Base-by-base conservation (phyloP, 1,284 basidiomycete genomes). In the Rhodofomes roseus region DNA sequence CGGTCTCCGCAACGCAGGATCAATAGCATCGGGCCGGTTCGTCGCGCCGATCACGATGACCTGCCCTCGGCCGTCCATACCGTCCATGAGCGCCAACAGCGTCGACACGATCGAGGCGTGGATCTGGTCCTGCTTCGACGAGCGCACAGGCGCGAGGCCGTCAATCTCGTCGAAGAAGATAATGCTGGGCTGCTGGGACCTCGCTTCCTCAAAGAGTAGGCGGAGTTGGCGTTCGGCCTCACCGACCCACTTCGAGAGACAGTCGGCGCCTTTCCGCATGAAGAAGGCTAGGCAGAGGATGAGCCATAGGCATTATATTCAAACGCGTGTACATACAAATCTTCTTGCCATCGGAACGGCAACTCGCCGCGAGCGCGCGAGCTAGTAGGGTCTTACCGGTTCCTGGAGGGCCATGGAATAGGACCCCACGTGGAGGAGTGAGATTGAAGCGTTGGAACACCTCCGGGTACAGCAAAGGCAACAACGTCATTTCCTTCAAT, bases 121-220 rank as follows among this genome's bases (percentile, higher is more conserved):
- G 58, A 99, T 98, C 75, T 99, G 97, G 72, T 99, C 97, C 71
- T 99, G 97, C 73, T 98, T 98, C 53, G 93, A 95, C 51, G 95
- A 97, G 39, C 97, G 89, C 1, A 99, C 97, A 0, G 97, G 97
- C 18, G 97, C 97, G 14, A 99, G 86, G 65, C 96, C 96, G 70
- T 99, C 97, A 66, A 99, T 99, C 76, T 99, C 97, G 71, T 99
- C 95, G 69, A 96, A 96, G 76, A 96, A 96, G 68, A 96, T 96
- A 71, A 96, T 99, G 65, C 89, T 93, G 0, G 97, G 97, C 70
- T 99, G 96, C 56, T 87, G 90, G 58, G 89, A 89, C 48, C 89
- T 85, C 1, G 97, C 97, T 77, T 99, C 97, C 66, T 99, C 96
- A 72, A 99, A 99, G 9, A 99, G 81, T 56, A 99, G 82, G 1